A percentile compares a stretch with the other conserved stretches of the same genome.
Conservation (phyloP, 2,329 filamentous ascomycete species). For the Penicillium italicum region DNA sequence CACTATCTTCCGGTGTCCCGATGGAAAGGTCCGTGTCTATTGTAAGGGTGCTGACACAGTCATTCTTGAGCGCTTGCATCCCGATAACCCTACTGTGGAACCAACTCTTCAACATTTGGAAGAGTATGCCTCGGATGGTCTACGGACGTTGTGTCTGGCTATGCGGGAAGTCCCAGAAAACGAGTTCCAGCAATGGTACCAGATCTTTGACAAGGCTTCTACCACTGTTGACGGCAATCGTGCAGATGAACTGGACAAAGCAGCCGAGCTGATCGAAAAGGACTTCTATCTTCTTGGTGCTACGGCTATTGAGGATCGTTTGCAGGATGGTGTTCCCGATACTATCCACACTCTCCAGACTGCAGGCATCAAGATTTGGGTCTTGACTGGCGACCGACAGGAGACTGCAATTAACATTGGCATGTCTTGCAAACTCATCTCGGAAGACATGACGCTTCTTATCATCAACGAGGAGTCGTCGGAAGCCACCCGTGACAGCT, state of each 20-base stretch:
- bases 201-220: conserved; percentile 79
- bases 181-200: conserved; percentile 83
- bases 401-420: conserved; percentile 99
- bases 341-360: conserved; percentile 96
- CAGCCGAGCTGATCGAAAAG: conserved; percentile 89
- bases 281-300: conserved; percentile 89
- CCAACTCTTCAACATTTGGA: conserved; percentile 92
- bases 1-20: conserved; percentile 90
- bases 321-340: conserved; percentile 96
- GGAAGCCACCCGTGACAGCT: conserved; percentile 75
- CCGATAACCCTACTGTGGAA: conserved; percentile 82
- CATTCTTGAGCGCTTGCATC: conserved; percentile 82
- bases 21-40: conserved; percentile 90
- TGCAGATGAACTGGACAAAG: conserved; percentile 93
- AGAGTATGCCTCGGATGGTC: conserved; percentile 93
- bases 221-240: conserved; percentile 91
- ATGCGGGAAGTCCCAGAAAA: conserved; percentile 89
- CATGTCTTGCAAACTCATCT: conserved; percentile 98
- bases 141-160: conserved; percentile 89
- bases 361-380: conserved; percentile 98
- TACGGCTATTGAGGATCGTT: conserved; percentile 92
- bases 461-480: conserved; percentile 91
- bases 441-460: conserved; percentile 96
- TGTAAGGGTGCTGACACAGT: conserved; percentile 98
- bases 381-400: conserved; percentile 93